These are phyloP conservation scores for Aspergillus heteromorphus DNA, from an alignment of 495 filamentous ascomycete genomes.

Conservation along the genomic window DNA sequence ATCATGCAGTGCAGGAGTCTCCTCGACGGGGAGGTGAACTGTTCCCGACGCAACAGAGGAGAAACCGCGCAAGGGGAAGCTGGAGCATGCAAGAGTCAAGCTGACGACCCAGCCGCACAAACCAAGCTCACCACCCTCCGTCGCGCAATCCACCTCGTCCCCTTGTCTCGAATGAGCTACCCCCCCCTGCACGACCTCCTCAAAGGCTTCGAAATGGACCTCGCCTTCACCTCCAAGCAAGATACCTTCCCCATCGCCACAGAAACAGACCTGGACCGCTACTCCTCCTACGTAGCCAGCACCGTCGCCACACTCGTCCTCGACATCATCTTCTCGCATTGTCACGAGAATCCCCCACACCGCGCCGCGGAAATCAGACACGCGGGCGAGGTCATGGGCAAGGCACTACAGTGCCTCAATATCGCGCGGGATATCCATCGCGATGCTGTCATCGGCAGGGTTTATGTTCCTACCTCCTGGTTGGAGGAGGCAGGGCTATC, in stretches of 20 bases:
- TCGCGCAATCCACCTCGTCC: constrained; percentile 39
- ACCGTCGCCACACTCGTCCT: constrained; percentile 63
- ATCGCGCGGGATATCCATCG: constrained; percentile 62
- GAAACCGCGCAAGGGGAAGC: background rate
- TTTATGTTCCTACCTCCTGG: constrained; percentile 60
- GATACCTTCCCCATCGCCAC: constrained; percentile 50
- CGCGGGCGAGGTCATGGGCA: constrained; percentile 56
- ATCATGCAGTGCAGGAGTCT: constrained; percentile 44
- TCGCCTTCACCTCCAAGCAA: constrained; percentile 34
- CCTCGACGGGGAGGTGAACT: constrained; percentile 31
- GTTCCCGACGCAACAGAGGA: background rate
- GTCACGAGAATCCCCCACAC: background rate
- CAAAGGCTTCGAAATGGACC: constrained; percentile 58
- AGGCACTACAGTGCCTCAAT: constrained; percentile 65
- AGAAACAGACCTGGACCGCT: constrained; percentile 50
- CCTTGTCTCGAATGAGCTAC: constrained; percentile 48
- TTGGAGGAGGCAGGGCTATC: constrained; percentile 49
- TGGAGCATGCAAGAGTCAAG: constrained; percentile 13
- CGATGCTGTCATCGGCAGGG: constrained; percentile 54
- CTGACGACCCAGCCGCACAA: background rate
- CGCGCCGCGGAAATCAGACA: constrained; percentile 20
- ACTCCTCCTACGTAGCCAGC: constrained; percentile 57
- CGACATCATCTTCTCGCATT: constrained; percentile 55
- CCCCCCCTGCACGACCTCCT: constrained; percentile 56
- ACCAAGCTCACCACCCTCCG: constrained; percentile 13